phyloP scores from a whole-genome alignment of 139 green algal species.

The Pleodorina starrii region DNA sequence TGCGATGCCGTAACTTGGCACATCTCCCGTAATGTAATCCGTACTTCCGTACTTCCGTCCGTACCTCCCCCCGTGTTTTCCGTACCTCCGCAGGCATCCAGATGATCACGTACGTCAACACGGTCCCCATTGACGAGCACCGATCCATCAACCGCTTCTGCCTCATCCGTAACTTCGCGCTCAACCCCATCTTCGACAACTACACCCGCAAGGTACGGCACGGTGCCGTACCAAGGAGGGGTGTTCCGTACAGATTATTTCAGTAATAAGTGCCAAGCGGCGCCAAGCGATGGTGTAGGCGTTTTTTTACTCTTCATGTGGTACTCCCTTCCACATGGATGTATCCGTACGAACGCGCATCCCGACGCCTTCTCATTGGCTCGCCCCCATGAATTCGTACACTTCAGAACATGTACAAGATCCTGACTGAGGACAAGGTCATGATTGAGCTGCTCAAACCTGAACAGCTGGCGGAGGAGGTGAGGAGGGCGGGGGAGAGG shows the following conservation, averaged over 20 bases:
- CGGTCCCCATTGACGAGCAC: constrained; percentile 79
- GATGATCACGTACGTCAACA: constrained; percentile 90
- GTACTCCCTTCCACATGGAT: no score
- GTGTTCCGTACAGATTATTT: no score
- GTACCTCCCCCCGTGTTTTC: neutral
- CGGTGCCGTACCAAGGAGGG: no score
- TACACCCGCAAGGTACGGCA: constrained; percentile 65
- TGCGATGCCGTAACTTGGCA: no score
- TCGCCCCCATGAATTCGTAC: no score
- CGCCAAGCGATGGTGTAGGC: no score
- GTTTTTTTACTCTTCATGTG: no score
- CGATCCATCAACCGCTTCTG: constrained; percentile 84
- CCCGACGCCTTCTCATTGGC: no score
- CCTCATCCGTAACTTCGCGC: constrained; percentile 82
- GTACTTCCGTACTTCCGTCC: no score
- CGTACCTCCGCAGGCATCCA: constrained; percentile 23
- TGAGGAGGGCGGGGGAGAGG: neutral
- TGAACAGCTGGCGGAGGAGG: constrained; percentile 73
- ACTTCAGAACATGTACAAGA: constrained; percentile 85
- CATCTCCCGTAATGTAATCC: no score
- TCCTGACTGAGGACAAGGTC: constrained; percentile 87
- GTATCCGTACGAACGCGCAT: no score
- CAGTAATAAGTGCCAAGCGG: no score
- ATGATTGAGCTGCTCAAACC: constrained; percentile 86
- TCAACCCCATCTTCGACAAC: constrained; percentile 71